These are phyloP conservation scores for Trametes meyenii DNA, from an alignment of 768 basidiomycete genomes.

Conservation along the genomic window DNA sequence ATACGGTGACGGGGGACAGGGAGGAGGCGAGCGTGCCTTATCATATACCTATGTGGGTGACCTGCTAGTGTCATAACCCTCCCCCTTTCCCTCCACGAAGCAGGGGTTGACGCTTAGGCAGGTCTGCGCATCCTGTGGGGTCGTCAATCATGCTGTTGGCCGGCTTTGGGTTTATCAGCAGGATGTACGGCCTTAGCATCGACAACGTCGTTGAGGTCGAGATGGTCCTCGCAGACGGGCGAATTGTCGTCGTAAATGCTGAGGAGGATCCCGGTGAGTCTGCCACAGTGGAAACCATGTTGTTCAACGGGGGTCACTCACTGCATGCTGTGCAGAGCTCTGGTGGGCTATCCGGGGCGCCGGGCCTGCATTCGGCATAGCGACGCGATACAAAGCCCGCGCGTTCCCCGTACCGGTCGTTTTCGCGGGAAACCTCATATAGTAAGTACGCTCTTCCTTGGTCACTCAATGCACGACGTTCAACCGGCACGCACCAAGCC, in stretches of 20 bases:
- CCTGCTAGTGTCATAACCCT: too few relatives aligned
- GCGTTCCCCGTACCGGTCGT: constrained; percentile 90
- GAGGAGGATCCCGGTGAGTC: constrained; percentile 65
- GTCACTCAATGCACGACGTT: constrained; percentile 6
- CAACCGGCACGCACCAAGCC: constrained; percentile 46
- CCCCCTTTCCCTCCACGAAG: not conserved
- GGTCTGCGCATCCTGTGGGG: constrained; percentile 78
- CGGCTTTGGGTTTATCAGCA: constrained; percentile 87
- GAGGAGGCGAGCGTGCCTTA: constrained; percentile 66
- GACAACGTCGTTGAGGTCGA: constrained; percentile 92
- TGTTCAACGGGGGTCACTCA: not conserved
- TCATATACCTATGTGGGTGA: constrained; percentile 76
- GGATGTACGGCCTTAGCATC: constrained; percentile 82
- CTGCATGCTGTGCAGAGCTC: constrained; percentile 52
- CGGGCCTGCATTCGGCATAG: constrained; percentile 81
- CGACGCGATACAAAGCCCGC: constrained; percentile 86
- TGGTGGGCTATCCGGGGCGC: constrained; percentile 90
- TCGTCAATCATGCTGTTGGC: constrained; percentile 82
- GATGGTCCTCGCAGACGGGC: constrained; percentile 88
- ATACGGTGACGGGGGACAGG: constrained; percentile 47
- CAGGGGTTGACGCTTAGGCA: constrained; percentile 29
- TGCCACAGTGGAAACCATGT: not conserved
- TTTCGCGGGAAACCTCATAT: constrained; percentile 91
- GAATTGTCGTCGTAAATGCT: constrained; percentile 78
- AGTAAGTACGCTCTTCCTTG: constrained; percentile 54